Evolutionary conservation across 192 early-diverging fungal species (phyloP).

Genomic region (Pecoramyces ruminantium): DNA sequence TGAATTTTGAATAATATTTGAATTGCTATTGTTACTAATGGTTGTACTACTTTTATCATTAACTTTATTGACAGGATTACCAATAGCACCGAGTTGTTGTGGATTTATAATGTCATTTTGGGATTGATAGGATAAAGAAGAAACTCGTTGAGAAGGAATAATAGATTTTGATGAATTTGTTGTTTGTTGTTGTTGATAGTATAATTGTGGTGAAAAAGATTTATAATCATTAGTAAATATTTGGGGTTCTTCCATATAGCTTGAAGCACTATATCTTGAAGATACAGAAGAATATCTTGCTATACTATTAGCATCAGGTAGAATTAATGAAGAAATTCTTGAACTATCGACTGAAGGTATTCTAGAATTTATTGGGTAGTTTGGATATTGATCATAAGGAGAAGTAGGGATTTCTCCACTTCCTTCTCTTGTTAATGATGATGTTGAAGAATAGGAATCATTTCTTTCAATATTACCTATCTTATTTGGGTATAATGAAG

Average conservation of each 20-base stretch:
- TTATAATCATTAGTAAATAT: not conserved
- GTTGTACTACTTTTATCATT: too few relatives aligned
- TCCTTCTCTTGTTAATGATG: not conserved
- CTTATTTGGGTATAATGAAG: not conserved
- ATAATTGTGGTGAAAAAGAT: not conserved
- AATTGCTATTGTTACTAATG: too few relatives aligned
- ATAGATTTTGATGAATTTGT: not conserved
- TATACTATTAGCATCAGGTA: not conserved
- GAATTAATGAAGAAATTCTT: not conserved
- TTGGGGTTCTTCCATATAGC: not conserved
- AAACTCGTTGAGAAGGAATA: not conserved
- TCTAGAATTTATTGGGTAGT: not conserved
- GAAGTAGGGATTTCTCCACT: not conserved
- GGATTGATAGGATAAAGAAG: not conserved
- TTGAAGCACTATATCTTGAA: not conserved
- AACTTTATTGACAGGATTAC: not conserved
- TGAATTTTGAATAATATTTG: too few relatives aligned
- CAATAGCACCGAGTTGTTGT: not conserved
- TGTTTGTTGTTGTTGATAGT: not conserved
- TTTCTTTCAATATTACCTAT: not conserved
- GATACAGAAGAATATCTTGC: not conserved
- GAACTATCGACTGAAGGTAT: not conserved
- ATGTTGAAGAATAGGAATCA: not conserved
- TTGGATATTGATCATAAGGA: not conserved
- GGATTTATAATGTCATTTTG: not conserved